Percentiles rank a stretch among this genome's conserved stretches.
phyloP scores from a whole-genome alignment of 2,329 filamentous ascomycete species.

The Aspergillus neoniger region DNA sequence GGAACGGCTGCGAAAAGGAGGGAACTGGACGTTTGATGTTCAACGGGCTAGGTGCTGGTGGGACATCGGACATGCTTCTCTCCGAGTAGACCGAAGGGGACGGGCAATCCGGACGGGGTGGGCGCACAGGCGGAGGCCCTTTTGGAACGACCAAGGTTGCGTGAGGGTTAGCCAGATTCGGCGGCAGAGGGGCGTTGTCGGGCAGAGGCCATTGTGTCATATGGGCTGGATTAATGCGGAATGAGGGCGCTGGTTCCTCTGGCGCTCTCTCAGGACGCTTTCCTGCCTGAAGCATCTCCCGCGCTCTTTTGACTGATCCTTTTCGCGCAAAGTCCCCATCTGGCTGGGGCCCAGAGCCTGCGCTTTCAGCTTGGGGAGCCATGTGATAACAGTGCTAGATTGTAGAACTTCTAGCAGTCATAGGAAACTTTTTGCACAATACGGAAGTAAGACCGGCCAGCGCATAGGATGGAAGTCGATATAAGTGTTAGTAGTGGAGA shows the following conservation, averaged over 20 bases:
- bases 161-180: constrained; percentile 29
- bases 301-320: constrained; percentile 40
- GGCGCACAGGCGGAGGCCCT: constrained; percentile 45
- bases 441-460: neutral
- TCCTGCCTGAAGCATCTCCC: constrained; percentile 37
- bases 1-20: constrained; percentile 33
- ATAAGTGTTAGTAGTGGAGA: neutral
- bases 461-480: constrained; percentile 6
- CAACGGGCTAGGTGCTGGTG: constrained; percentile 24
- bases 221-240: constrained; percentile 31
- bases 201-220: constrained; percentile 51
- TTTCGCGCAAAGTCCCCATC: constrained; percentile 23
- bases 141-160: constrained; percentile 31
- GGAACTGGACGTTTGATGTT: constrained; percentile 25
- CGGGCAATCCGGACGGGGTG: constrained; percentile 43
- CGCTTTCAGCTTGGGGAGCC: constrained; percentile 19
- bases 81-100: constrained; percentile 42
- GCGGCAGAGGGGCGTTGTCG: constrained; percentile 31
- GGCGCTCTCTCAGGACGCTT: constrained; percentile 25
- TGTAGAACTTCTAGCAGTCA: neutral
- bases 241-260: constrained; percentile 14
- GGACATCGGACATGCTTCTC: constrained; percentile 27
- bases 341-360: constrained; percentile 13
- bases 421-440: neutral
- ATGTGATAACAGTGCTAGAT: constrained; percentile 18